These are phyloP conservation scores for Dalbergia cultrata DNA, from an alignment of 306 rosid genomes.

Conservation along the genomic window DNA sequence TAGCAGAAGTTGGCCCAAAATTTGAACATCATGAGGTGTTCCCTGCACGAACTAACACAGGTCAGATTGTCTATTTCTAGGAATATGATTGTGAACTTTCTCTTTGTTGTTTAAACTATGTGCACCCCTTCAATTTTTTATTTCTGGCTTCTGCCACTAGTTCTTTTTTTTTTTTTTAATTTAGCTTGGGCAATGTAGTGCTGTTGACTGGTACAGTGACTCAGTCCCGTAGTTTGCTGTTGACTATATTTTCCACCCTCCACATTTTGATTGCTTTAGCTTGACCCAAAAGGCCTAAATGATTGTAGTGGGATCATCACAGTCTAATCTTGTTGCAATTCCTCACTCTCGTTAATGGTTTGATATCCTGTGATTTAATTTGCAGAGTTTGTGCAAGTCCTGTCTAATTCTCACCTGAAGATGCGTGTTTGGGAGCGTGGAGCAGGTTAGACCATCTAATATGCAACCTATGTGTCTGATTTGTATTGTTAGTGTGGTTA, in stretches of 20 bases:
- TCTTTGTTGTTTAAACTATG: neutral
- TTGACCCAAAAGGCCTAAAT: conserved; percentile 26
- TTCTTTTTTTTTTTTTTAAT: neutral
- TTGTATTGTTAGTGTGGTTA: conserved; percentile 11
- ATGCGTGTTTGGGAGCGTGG: conserved; percentile 99
- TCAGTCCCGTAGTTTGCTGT: neutral
- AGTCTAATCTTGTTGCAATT: conserved; percentile 2
- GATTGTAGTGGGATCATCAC: neutral
- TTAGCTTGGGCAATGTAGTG: conserved; percentile 4
- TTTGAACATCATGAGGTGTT: conserved; percentile 91
- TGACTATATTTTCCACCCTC: neutral
- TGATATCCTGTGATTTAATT: conserved; percentile 33
- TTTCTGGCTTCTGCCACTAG: neutral
- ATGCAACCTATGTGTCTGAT: conserved; percentile 10
- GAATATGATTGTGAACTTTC: conserved; percentile 25
- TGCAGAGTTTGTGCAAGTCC: conserved; percentile 93
- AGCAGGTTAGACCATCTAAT: conserved; percentile 72
- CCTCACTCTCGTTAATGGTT: neutral
- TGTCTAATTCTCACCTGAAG: conserved; percentile 79
- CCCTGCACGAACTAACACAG: conserved; percentile 96
- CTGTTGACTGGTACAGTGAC: neutral
- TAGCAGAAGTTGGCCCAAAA: conserved; percentile 89
- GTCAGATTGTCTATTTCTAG: conserved; percentile 53
- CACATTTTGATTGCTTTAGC: conserved; percentile 19
- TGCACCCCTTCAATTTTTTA: neutral